Conservation (phyloP, 805 yeast genomes). For the Spencermartinsiella europaea region DNA sequence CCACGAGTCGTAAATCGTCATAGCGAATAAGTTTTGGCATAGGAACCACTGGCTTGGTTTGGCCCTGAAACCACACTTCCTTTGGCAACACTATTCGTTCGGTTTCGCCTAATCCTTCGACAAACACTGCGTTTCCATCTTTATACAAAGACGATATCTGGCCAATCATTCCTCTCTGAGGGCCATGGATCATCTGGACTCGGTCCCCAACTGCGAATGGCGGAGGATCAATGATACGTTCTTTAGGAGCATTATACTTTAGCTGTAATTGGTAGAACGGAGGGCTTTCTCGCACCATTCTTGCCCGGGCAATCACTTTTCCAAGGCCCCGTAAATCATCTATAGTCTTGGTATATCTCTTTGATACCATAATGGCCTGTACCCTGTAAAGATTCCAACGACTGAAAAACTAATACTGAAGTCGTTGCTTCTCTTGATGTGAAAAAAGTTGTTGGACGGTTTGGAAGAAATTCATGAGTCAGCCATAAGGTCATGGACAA, state of each 20-base stretch:
- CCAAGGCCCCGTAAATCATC: slow-evolving; percentile 20
- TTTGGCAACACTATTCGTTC: slow-evolving; percentile 64
- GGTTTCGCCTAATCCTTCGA: slow-evolving; percentile 65
- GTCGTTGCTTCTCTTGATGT: too few relatives aligned
- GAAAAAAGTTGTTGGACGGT: too few relatives aligned
- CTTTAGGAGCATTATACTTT: slow-evolving; percentile 28
- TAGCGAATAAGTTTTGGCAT: slow-evolving; percentile 61
- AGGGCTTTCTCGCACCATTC: slow-evolving; percentile 17
- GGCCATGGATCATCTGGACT: slow-evolving; percentile 67
- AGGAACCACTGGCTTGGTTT: slow-evolving; percentile 63
- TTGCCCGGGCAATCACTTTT: slow-evolving; percentile 14
- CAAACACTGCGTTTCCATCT: slow-evolving; percentile 56
- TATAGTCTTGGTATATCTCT: slow-evolving; percentile 14
- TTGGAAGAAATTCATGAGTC: too few relatives aligned
- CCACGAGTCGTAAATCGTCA: slow-evolving; percentile 66
- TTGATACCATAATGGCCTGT: slow-evolving; percentile 19
- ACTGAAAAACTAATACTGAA: too few relatives aligned
- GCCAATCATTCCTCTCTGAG: slow-evolving; percentile 68
- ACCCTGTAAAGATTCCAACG: too few relatives aligned
- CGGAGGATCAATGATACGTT: slow-evolving; percentile 35
- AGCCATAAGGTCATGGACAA: too few relatives aligned
- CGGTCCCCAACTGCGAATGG: slow-evolving; percentile 65
- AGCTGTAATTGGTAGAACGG: slow-evolving; percentile 21
- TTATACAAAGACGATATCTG: slow-evolving; percentile 54
- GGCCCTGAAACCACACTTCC: slow-evolving; percentile 66